Conservation (phyloP, 225 moss, liverwort and hornwort species). For the Antitrichia curtipendula region DNA sequence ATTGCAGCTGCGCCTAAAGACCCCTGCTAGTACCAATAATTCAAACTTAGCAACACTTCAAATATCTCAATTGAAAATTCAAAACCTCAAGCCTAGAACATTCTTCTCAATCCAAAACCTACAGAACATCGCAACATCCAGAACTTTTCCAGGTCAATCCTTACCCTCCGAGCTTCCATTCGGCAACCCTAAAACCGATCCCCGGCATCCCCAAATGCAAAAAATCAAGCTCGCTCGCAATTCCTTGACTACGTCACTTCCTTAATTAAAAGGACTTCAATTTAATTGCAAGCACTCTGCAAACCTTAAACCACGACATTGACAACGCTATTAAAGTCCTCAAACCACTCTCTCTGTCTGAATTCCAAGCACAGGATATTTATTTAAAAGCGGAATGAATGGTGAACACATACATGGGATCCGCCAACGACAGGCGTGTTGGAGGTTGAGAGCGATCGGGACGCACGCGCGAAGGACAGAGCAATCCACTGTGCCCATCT, state of each 20-base stretch:
- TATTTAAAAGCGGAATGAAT: neutral
- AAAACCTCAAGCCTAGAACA: neutral
- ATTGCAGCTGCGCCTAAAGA: neutral
- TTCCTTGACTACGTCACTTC: neutral
- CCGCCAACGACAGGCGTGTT: neutral
- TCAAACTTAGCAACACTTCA: neutral
- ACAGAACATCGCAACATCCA: neutral
- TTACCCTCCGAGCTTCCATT: neutral
- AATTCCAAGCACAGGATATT: neutral
- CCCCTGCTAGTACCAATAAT: conserved; percentile 1
- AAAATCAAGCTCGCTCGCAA: neutral
- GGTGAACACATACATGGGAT: conserved; percentile 1
- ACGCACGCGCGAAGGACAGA: conserved; percentile 7
- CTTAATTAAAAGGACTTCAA: neutral
- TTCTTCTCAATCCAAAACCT: neutral
- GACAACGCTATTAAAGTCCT: neutral
- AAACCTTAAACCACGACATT: neutral
- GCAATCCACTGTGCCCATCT: conserved; percentile 32
- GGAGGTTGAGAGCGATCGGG: conserved; percentile 7
- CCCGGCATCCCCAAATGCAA: neutral
- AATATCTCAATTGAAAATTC: neutral
- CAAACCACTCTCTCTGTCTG: neutral
- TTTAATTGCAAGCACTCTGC: neutral
- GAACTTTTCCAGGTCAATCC: neutral
- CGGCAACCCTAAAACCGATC: too few relatives aligned